Percentiles rank a stretch among this genome's conserved stretches.
These are phyloP conservation scores for Cornus florida DNA, from an alignment of 148 eudicot species.

Conservation along the genomic window DNA sequence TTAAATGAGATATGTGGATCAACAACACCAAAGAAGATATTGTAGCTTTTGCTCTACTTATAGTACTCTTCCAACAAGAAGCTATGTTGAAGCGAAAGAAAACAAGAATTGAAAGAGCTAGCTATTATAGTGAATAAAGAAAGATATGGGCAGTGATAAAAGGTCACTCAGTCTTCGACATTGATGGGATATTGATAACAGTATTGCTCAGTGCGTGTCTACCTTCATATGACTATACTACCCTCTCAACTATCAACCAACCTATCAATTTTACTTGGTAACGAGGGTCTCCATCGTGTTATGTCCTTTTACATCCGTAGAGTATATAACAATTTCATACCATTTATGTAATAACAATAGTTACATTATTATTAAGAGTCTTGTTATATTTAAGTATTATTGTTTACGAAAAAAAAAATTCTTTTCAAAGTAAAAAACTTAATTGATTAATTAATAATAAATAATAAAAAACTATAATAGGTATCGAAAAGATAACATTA, in stretches of 20 bases:
- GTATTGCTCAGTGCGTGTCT: neutral
- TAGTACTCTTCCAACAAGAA: neutral
- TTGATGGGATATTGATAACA: constrained; percentile 33
- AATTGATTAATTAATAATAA: too few species aligned
- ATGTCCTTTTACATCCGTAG: too few species aligned
- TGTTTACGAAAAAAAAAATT: too few species aligned
- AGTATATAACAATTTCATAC: too few species aligned
- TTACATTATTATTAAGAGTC: too few species aligned
- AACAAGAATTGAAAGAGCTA: constrained; percentile 4
- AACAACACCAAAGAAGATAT: neutral
- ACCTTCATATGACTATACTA: constrained; percentile 1
- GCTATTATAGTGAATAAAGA: constrained; percentile 3
- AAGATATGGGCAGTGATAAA: constrained; percentile 22
- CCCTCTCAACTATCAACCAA: neutral
- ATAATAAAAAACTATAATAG: too few species aligned
- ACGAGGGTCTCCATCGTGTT: too few species aligned
- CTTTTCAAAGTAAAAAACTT: too few species aligned
- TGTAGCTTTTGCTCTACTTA: constrained; percentile 10
- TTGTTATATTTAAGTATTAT: too few species aligned
- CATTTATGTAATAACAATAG: too few species aligned
- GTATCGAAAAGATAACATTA: too few species aligned
- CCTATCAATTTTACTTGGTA: too few species aligned
- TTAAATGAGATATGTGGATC: neutral
- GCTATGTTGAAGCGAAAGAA: neutral
- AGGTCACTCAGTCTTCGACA: constrained; percentile 31